These are phyloP conservation scores for Colletotrichum musicola DNA, from an alignment of 2,329 filamentous ascomycete species.

Conservation along the genomic window DNA sequence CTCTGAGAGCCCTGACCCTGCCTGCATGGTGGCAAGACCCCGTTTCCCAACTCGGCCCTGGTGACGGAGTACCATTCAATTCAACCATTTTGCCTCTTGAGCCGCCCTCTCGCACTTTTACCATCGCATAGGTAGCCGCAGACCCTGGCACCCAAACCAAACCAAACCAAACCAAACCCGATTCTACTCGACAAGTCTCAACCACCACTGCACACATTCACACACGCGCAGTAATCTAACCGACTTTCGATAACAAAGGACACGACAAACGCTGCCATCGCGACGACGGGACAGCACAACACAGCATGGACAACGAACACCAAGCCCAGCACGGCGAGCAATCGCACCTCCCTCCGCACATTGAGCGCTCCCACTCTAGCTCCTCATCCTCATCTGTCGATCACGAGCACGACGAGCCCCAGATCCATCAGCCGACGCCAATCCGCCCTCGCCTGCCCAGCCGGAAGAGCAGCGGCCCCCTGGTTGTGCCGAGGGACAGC, in stretches of 20 bases:
- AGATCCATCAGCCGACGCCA: slow-evolving; percentile 65
- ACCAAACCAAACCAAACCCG: background rate
- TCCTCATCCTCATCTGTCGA: slow-evolving; percentile 49
- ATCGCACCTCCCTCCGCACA: slow-evolving; percentile 46
- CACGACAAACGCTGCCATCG: background rate
- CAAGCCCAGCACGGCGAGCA: slow-evolving; percentile 40
- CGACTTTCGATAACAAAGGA: background rate
- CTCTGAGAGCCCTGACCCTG: slow-evolving; percentile 34
- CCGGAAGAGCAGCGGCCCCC: slow-evolving; percentile 84
- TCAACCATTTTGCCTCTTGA: slow-evolving; percentile 31
- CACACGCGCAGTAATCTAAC: background rate
- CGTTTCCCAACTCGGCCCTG: slow-evolving; percentile 36
- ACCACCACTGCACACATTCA: background rate
- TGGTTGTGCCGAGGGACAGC: slow-evolving; percentile 84
- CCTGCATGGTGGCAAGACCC: slow-evolving; percentile 38
- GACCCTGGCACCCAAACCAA: background rate
- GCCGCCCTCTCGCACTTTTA: slow-evolving; percentile 23
- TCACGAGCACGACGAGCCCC: slow-evolving; percentile 50
- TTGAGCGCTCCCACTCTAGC: slow-evolving; percentile 51
- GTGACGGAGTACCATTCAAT: slow-evolving; percentile 36
- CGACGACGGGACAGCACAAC: background rate
- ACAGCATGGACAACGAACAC: slow-evolving; percentile 42
- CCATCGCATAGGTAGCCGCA: background rate
- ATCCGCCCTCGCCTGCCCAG: slow-evolving; percentile 76
- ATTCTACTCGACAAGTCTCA: background rate